phyloP scores from a whole-genome alignment of 768 basidiomycete species.

The Pilatotrama ljubarskyi region DNA sequence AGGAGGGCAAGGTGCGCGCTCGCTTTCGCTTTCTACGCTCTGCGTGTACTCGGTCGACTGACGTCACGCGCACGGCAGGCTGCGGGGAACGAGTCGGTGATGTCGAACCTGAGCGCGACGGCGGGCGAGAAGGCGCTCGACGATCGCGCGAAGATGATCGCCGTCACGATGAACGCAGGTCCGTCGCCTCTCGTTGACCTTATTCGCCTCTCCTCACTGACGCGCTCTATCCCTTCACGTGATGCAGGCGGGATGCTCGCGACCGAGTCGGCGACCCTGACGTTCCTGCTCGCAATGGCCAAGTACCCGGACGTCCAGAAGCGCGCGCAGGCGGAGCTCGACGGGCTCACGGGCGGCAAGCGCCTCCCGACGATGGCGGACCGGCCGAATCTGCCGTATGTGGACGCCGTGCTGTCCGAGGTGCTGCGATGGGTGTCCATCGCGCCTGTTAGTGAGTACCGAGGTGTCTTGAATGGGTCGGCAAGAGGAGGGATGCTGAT shows the following conservation, averaged over 20 bases:
- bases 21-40: neutral
- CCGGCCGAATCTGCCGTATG: conserved; percentile 18
- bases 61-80: neutral
- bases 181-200: neutral
- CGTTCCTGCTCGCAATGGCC: conserved; percentile 25
- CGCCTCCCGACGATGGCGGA: conserved; percentile 23
- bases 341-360: conserved; percentile 9
- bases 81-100: conserved; percentile 13
- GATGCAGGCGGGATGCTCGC: conserved; percentile 18
- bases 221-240: neutral
- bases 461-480: too few species aligned
- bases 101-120: conserved; percentile 10
- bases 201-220: neutral
- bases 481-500: neutral
- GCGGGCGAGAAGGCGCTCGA: conserved; percentile 11
- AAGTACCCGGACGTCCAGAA: conserved; percentile 21
- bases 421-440: conserved; percentile 26
- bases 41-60: neutral
- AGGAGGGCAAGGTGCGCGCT: conserved; percentile 10
- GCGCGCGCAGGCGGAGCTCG: conserved; percentile 25
- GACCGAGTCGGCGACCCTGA: conserved; percentile 22
- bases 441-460: conserved; percentile 19
- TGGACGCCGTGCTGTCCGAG: conserved; percentile 23
- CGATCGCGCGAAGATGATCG: conserved; percentile 21
- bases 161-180: conserved; percentile 24